phyloP scores from a whole-genome alignment of 495 filamentous ascomycete species.

The Xylaria longipes region DNA sequence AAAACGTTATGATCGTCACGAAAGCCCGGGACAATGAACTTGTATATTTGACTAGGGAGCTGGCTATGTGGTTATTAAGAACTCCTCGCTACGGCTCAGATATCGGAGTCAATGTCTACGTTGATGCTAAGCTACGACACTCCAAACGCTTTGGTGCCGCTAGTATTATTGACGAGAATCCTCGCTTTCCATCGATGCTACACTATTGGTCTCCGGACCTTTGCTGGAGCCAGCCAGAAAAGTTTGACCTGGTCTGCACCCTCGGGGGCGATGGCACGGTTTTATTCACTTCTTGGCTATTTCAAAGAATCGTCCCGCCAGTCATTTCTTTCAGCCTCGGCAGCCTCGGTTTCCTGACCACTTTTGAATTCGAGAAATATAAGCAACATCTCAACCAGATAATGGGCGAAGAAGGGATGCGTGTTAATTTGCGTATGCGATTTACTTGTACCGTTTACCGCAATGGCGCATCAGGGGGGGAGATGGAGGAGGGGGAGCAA shows the following conservation, averaged over 20 bases:
- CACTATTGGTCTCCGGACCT: constrained; percentile 94
- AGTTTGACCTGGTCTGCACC: constrained; percentile 90
- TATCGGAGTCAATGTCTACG: constrained; percentile 87
- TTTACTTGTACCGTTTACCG: constrained; percentile 96
- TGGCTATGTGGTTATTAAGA: constrained; percentile 83
- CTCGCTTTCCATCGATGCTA: constrained; percentile 77
- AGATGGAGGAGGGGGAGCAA: constrained; percentile 78
- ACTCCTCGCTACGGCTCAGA: constrained; percentile 84
- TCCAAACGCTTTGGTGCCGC: constrained; percentile 86
- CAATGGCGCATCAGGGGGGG: constrained; percentile 49
- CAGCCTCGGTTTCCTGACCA: constrained; percentile 90
- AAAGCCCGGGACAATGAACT: constrained; percentile 93
- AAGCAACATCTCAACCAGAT: constrained; percentile 79
- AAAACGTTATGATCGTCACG: constrained; percentile 94
- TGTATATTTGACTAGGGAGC: constrained; percentile 81
- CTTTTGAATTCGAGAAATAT: constrained; percentile 85
- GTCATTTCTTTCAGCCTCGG: constrained; percentile 89
- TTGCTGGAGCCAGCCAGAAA: constrained; percentile 87
- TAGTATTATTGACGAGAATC: constrained; percentile 71
- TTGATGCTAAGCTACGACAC: constrained; percentile 86
- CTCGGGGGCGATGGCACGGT: constrained; percentile 94
- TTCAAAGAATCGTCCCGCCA: constrained; percentile 90
- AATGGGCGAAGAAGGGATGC: constrained; percentile 93
- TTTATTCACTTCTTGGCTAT: constrained; percentile 90
- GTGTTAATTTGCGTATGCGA: constrained; percentile 93